Base-by-base conservation (phyloP, 306 rosid species). In the Acacia melanoxylon region DNA sequence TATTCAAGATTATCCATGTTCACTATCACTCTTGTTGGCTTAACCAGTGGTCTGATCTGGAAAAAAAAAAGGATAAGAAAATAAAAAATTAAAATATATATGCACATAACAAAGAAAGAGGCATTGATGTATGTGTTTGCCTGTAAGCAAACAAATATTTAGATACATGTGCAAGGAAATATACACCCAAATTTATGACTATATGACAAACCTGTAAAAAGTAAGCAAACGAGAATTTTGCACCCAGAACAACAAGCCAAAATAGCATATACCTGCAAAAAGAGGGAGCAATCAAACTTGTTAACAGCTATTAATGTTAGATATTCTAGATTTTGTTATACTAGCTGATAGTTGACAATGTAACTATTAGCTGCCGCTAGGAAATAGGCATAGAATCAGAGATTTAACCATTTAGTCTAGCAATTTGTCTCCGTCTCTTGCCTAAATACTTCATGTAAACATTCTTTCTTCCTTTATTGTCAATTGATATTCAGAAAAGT, bases 141-240 rank as follows among this genome's bases (percentile, higher is more conserved):
- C 69, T n/a, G 20, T 11, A 72, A 65, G 41, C 80, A 62, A 46
- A 41, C 66, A 17, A 8, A 29, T 7, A 68, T 37, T 52, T 63
- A 45, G 58, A n/a, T 31, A 27, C 54, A 52, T 11, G 24, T 35
- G 4, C 22, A 56, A 12, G 35, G 52, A 58, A 72, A 52, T 5
- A 10, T 51, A 76, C 29, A 56, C 71, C 29, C 1, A 24, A 54
- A 65, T 40, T 59, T 8, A 44, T 25, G 8, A 0, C 17, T 5
- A 12, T 2, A 15, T 37, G 14, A 65, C 90, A 46, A 80, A 95
- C 99, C 99, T 88, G 98, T 63, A 95, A 94, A 82, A 95, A 95
- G 90, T 95, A 95, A 16, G 99, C 98, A 86, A 93, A 95, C 0
- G 98, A 40, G 80, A 93, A 95, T 68, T 95, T 95, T 37, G 84